Evolutionary conservation across 2,329 filamentous ascomycete species (phyloP), one percentile per base, ranked within the genome.

Genomic region (Teratosphaeria nubilosa): DNA sequence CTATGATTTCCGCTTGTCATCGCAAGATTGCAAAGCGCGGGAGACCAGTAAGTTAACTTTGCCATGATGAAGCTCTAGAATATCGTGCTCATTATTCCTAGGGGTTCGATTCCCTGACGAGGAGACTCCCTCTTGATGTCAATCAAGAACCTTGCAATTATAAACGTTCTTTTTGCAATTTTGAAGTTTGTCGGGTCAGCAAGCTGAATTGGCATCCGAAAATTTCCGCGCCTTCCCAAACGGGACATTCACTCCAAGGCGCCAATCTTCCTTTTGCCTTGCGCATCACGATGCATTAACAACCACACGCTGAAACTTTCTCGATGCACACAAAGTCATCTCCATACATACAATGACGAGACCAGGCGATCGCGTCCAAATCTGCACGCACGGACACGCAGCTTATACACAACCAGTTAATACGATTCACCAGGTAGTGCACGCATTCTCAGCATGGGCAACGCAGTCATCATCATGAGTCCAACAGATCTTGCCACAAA

Each of bases 1-100:
- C 65, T 62, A 70, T 70, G 68, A 70, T 70, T 70, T 70, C 68
- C 68, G 68, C 68, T 70, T 70, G 68, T 70, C 68, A 70, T 62
- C 56, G 54, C 32, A 41, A 45, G 41, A 48, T 22, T 48, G 41
- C 41, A 48, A 48, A 20, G 41, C 41, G 41, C 41, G 41, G 41
- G 41, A 48, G 41, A 48, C 41, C 41, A 48, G 34, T 13, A 10
- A 13, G 16, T 37, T 3, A 1, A 13, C 5, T 16, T 3, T 16
- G 3, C 16, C 11, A 16, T 16, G 4, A 9, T 3, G 6, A 7
- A n/a, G 5, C 11, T 37, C 6, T 2, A 37, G 5, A 13, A 37
- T 4, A 37, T 1, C 34, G 3, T 37, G 11, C 34, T 37, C 34
- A 37, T 16, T 37, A 5, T 16, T 3, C 0, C 34, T 16, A 37